Conservation (phyloP, 805 yeast genomes). For the Maudiozyma bulderi region DNA sequence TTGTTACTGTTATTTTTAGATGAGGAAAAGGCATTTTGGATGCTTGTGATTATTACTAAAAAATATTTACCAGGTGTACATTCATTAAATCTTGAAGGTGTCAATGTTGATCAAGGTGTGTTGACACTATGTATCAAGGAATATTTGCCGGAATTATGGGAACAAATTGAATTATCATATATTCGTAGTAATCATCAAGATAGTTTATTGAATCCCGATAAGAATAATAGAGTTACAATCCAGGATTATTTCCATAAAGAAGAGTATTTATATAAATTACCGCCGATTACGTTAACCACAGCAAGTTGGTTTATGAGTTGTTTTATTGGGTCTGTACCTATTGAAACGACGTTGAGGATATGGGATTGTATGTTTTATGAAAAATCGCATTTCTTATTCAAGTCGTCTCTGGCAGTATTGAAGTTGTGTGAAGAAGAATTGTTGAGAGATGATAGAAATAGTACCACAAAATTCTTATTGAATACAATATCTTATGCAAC, state of each 20-base stretch:
- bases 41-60: slow-evolving; percentile 84
- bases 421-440: slow-evolving; percentile 65
- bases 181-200: slow-evolving; percentile 2
- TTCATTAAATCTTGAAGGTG: slow-evolving; percentile 83
- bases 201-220: not conserved
- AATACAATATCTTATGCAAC: slow-evolving; percentile 1
- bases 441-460: slow-evolving; percentile 9
- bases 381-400: slow-evolving; percentile 76
- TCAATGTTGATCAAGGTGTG: slow-evolving; percentile 90
- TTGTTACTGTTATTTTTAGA: slow-evolving; percentile 72
- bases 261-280: slow-evolving; percentile 58
- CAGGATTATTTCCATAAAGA: slow-evolving; percentile 9
- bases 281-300: slow-evolving; percentile 86
- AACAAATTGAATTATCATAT: slow-evolving; percentile 31
- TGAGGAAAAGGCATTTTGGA: slow-evolving; percentile 91
- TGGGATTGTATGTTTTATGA: slow-evolving; percentile 96
- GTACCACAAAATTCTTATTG: slow-evolving; percentile 1
- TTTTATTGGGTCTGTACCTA: slow-evolving; percentile 81
- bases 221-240: not conserved
- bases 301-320: slow-evolving; percentile 98
- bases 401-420: slow-evolving; percentile 70
- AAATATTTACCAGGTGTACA: slow-evolving; percentile 84
- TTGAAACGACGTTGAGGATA: slow-evolving; percentile 75
- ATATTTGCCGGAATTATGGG: slow-evolving; percentile 76
- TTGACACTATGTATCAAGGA: slow-evolving; percentile 77